phyloP scores from a whole-genome alignment of 257 asterid species.

The Solanum infundibuliforme region DNA sequence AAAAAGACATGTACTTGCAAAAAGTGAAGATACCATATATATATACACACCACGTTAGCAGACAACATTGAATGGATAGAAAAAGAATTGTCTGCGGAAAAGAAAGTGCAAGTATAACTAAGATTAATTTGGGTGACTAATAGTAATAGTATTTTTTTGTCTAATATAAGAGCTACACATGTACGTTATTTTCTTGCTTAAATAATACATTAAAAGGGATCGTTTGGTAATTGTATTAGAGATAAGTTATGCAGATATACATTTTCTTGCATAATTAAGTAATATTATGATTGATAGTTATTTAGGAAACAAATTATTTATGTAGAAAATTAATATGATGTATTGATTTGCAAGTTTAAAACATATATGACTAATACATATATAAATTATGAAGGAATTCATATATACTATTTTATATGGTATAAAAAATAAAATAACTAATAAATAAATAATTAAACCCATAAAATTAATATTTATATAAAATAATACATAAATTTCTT shows the following conservation, averaged over 20 bases:
- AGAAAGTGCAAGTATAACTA: neutral
- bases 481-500: no score
- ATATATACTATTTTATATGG: no score
- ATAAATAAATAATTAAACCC: no score
- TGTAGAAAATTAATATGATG: no score
- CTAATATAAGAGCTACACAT: neutral
- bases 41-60: neutral
- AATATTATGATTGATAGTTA: no score
- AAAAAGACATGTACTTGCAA: neutral
- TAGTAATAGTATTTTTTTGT: neutral
- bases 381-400: neutral
- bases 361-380: no score
- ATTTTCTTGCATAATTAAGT: no score
- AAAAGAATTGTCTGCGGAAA: neutral
- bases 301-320: no score
- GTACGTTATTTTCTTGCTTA: neutral
- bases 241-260: neutral
- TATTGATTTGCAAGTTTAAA: neutral
- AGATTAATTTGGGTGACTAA: neutral
- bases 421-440: no score
- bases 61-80: neutral
- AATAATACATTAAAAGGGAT: neutral
- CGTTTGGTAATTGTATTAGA: neutral
- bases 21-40: neutral
- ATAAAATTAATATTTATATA: no score